phyloP scores from a whole-genome alignment of 2,329 filamentous ascomycete species.

The Thelonectria blattea region DNA sequence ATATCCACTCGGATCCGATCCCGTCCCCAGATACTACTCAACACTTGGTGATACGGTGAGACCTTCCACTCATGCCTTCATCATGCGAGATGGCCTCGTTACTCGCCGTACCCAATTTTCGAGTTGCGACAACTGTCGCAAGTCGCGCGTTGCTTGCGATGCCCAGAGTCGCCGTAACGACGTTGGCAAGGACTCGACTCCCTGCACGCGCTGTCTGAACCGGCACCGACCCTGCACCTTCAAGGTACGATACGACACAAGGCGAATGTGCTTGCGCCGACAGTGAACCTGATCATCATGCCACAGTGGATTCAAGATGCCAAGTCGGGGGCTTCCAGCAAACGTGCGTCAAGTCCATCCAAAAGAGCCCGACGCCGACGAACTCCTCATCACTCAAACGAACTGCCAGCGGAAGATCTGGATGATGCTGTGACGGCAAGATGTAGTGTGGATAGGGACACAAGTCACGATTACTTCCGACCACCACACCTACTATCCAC shows the following conservation, averaged over 20 bases:
- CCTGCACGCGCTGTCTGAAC: conserved; percentile 65
- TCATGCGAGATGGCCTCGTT: conserved; percentile 28
- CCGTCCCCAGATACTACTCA: not conserved
- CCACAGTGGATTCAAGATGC: conserved; percentile 37
- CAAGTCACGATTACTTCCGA: not conserved
- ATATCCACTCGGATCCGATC: not conserved
- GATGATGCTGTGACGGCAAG: not conserved
- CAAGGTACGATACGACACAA: conserved; percentile 28
- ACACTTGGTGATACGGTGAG: not conserved
- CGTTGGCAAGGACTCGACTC: conserved; percentile 68
- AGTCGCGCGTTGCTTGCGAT: conserved; percentile 42
- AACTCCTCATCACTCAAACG: conserved; percentile 20
- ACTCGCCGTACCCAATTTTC: conserved; percentile 45
- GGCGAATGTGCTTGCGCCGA: not conserved
- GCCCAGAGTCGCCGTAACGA: conserved; percentile 44
- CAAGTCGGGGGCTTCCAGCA: conserved; percentile 16
- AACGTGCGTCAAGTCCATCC: not conserved
- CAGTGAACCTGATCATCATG: conserved; percentile 9
- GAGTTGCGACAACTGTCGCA: conserved; percentile 42
- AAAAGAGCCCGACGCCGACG: conserved; percentile 28
- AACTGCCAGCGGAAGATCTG: conserved; percentile 14
- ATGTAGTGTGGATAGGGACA: not conserved
- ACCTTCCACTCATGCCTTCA: not conserved
- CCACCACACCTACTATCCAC: not conserved
- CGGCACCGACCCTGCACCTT: conserved; percentile 39